phyloP scores from a whole-genome alignment of 139 green algal genomes.

The Chlamydomonas sphaeroides region DNA sequence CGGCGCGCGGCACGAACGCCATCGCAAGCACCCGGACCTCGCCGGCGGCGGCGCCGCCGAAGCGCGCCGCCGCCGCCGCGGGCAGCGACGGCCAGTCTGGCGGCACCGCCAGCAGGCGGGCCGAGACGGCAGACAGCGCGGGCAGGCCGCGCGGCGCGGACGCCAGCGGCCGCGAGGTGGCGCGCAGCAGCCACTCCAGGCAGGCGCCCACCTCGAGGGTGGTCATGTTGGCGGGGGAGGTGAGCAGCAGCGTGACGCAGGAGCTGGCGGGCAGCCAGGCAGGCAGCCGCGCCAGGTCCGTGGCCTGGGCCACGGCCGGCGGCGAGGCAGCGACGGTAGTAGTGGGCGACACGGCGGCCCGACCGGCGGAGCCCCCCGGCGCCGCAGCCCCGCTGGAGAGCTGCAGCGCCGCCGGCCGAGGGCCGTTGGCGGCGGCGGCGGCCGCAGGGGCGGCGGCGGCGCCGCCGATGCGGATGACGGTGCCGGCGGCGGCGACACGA shows the following conservation, averaged over 20 bases:
- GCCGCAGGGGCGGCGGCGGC: not conserved
- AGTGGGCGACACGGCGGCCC: too few species aligned
- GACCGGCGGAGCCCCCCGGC: too few species aligned
- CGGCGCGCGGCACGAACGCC: not conserved
- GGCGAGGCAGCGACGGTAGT: not conserved
- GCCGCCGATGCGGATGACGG: not conserved
- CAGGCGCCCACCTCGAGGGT: not conserved
- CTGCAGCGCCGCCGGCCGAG: not conserved
- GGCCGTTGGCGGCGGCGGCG: not conserved
- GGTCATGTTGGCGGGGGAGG: slow-evolving; percentile 3
- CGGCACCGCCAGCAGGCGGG: not conserved
- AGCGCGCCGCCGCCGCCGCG: not conserved
- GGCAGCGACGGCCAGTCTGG: slow-evolving; percentile 1
- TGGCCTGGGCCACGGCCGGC: not conserved
- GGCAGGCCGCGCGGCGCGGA: not conserved
- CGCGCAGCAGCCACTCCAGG: slow-evolving; percentile 17
- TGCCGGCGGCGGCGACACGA: slow-evolving; percentile 9
- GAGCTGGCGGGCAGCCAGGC: slow-evolving; percentile 1
- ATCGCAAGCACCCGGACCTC: slow-evolving; percentile 25
- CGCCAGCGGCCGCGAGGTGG: not conserved
- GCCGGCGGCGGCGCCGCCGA: not conserved
- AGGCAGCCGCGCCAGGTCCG: not conserved
- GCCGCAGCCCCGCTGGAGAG: not conserved
- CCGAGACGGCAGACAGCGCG: not conserved
- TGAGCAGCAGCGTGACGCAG: slow-evolving; percentile 20